phyloP scores from a whole-genome alignment of 2,329 filamentous ascomycete genomes.

The Fonsecaea erecta region DNA sequence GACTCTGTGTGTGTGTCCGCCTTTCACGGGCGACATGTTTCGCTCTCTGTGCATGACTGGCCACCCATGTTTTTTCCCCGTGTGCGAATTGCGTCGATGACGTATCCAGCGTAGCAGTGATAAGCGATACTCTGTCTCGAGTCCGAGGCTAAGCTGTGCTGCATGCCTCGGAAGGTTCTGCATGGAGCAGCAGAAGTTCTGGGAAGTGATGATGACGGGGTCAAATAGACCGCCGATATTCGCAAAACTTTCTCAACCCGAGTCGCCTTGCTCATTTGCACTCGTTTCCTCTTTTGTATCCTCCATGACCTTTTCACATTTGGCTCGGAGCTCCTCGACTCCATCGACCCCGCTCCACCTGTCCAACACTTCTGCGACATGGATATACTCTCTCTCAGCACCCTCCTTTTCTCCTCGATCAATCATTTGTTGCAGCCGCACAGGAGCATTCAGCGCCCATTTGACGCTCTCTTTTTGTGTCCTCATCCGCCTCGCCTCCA shows the following conservation, averaged over 20 bases:
- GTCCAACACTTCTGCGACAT: constrained; percentile 46
- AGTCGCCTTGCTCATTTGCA: constrained; percentile 10
- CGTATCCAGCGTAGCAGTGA: background rate
- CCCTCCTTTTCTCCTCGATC: constrained; percentile 47
- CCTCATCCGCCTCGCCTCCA: constrained; percentile 38
- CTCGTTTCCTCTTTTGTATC: background rate
- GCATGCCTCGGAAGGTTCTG: background rate
- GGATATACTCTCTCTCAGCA: constrained; percentile 49
- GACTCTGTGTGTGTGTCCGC: background rate
- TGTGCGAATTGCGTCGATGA: background rate
- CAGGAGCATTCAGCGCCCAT: constrained; percentile 52
- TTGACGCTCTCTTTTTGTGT: constrained; percentile 49
- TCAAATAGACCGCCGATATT: background rate
- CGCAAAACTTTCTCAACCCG: background rate
- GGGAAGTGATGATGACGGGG: background rate
- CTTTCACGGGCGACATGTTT: background rate
- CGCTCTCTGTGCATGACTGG: background rate
- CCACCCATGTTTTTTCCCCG: background rate
- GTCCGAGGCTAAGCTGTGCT: background rate
- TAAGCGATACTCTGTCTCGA: background rate
- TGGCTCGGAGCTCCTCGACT: constrained; percentile 46
- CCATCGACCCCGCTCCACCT: constrained; percentile 52
- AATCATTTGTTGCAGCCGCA: constrained; percentile 45
- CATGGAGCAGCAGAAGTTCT: background rate
- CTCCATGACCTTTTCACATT: constrained; percentile 49